A percentile compares a stretch with the other conserved stretches of the same genome.
Evolutionary conservation across 228 moss, liverwort and hornwort genomes (phyloP).

Genomic region (Sphagnum fallax): DNA sequence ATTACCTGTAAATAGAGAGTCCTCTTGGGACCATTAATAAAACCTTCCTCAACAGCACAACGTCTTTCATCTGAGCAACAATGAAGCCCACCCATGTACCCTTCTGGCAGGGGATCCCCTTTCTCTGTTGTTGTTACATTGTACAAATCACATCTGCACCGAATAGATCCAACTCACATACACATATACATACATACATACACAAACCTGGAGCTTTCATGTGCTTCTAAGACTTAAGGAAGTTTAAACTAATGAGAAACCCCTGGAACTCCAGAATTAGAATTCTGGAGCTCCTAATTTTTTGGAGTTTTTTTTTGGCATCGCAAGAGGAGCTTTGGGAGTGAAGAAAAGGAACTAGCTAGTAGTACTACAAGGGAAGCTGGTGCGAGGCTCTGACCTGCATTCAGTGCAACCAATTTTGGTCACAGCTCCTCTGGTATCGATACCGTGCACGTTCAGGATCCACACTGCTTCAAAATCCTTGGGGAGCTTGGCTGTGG

Average conservation of each 20-base stretch:
- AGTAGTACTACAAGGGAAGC: too few relatives aligned
- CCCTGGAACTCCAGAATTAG: too few relatives aligned
- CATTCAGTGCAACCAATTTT: slow-evolving; percentile 36
- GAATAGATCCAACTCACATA: too few relatives aligned
- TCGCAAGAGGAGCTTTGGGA: too few relatives aligned
- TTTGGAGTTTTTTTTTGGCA: too few relatives aligned
- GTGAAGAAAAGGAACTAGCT: too few relatives aligned
- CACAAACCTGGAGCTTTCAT: too few relatives aligned
- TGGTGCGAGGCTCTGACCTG: slow-evolving; percentile 16
- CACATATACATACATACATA: too few relatives aligned
- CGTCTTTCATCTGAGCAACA: slow-evolving; percentile 33
- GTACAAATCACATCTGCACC: slow-evolving; percentile 22
- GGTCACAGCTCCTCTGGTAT: slow-evolving; percentile 29
- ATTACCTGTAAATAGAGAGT: slow-evolving; percentile 23
- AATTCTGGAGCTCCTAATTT: too few relatives aligned
- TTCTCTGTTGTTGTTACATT: slow-evolving; percentile 33
- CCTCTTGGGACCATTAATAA: slow-evolving; percentile 13
- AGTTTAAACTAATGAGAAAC: neutral
- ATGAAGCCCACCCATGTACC: slow-evolving; percentile 34
- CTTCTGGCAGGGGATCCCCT: slow-evolving; percentile 28
- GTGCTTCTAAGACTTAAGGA: too few relatives aligned
- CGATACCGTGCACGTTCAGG: slow-evolving; percentile 40
- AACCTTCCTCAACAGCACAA: slow-evolving; percentile 27
- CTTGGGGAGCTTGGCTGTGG: slow-evolving; percentile 3
- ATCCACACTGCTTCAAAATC: slow-evolving; percentile 23